Conservation (phyloP, 1,284 basidiomycete genomes). For the Salmacisia buchloeana region DNA sequence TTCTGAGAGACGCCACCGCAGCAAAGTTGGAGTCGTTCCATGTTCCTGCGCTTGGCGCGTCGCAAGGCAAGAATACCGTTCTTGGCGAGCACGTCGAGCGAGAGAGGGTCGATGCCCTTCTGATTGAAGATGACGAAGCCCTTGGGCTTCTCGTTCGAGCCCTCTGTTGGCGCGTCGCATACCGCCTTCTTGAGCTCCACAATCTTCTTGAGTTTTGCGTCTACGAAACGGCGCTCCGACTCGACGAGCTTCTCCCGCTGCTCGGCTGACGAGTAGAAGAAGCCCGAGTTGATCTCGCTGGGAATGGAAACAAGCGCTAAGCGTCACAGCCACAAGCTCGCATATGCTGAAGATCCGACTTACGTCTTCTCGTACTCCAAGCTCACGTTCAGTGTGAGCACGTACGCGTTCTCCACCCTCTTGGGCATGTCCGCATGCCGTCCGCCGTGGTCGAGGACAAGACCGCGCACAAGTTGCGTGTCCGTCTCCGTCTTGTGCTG, state of each 20-base stretch:
- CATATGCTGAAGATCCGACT: slow-evolving; percentile 40
- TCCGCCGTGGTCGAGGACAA: slow-evolving; percentile 89
- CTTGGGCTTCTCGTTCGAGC: slow-evolving; percentile 58
- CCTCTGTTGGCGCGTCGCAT: slow-evolving; percentile 59
- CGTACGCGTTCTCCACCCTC: slow-evolving; percentile 90
- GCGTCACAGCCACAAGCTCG: background rate
- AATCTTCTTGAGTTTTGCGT: slow-evolving; percentile 92
- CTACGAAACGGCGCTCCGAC: slow-evolving; percentile 88
- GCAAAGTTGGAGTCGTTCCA: slow-evolving; percentile 59
- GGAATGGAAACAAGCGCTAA: background rate
- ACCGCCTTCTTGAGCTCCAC: slow-evolving; percentile 94
- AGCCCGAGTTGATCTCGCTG: slow-evolving; percentile 97
- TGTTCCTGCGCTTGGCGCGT: slow-evolving; percentile 78
- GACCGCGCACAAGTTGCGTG: slow-evolving; percentile 89
- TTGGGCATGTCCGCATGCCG: slow-evolving; percentile 99
- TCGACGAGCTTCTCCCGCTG: slow-evolving; percentile 98
- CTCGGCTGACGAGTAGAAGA: slow-evolving; percentile 98
- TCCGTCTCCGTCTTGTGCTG: slow-evolving; percentile 97
- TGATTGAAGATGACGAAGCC: slow-evolving; percentile 96
- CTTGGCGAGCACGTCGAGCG: slow-evolving; percentile 92
- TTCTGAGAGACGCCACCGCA: slow-evolving; percentile 95
- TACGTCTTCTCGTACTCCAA: slow-evolving; percentile 99
- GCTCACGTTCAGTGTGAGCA: slow-evolving; percentile 93
- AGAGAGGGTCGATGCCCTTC: slow-evolving; percentile 98
- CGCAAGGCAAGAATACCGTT: slow-evolving; percentile 91